These are phyloP conservation scores for Blastomyces parvus DNA, from an alignment of 2,329 filamentous ascomycete genomes.

Conservation along the genomic window DNA sequence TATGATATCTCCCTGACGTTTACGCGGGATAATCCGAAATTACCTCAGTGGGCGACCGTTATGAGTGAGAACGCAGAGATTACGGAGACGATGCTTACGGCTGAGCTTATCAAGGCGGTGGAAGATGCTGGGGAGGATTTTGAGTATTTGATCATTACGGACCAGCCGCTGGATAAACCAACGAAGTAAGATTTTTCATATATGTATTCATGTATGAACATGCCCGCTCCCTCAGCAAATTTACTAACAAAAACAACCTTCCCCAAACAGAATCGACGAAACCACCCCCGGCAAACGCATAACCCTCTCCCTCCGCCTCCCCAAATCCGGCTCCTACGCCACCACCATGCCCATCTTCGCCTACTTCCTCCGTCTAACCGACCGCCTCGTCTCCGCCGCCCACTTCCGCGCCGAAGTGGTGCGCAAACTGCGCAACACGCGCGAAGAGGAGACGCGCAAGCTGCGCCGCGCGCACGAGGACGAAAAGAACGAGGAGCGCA, in stretches of 20 bases:
- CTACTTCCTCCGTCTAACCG: slow-evolving; percentile 69
- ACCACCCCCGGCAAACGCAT: slow-evolving; percentile 77
- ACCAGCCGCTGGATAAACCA: slow-evolving; percentile 83
- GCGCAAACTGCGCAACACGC: slow-evolving; percentile 69
- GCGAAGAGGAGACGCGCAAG: slow-evolving; percentile 70
- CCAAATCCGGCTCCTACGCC: slow-evolving; percentile 49
- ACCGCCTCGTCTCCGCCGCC: slow-evolving; percentile 62
- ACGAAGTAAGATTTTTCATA: slow-evolving; percentile 54
- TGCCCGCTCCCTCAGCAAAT: neutral
- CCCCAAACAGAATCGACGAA: slow-evolving; percentile 56
- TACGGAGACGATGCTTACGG: slow-evolving; percentile 74
- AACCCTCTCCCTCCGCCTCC: slow-evolving; percentile 62
- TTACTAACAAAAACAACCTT: neutral
- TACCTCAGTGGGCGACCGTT: slow-evolving; percentile 80
- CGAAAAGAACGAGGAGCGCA: slow-evolving; percentile 54
- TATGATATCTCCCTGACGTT: slow-evolving; percentile 89
- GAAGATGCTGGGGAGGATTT: slow-evolving; percentile 68
- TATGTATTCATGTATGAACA: neutral
- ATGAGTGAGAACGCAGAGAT: slow-evolving; percentile 98
- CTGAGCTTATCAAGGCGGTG: slow-evolving; percentile 75
- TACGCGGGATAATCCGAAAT: slow-evolving; percentile 85
- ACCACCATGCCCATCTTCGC: slow-evolving; percentile 58
- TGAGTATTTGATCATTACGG: slow-evolving; percentile 79
- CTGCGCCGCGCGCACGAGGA: slow-evolving; percentile 71
- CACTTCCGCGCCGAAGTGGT: slow-evolving; percentile 87